These are phyloP conservation scores for Krasilnikovozyma curviuscula DNA, from an alignment of 768 basidiomycete species.

Conservation along the genomic window DNA sequence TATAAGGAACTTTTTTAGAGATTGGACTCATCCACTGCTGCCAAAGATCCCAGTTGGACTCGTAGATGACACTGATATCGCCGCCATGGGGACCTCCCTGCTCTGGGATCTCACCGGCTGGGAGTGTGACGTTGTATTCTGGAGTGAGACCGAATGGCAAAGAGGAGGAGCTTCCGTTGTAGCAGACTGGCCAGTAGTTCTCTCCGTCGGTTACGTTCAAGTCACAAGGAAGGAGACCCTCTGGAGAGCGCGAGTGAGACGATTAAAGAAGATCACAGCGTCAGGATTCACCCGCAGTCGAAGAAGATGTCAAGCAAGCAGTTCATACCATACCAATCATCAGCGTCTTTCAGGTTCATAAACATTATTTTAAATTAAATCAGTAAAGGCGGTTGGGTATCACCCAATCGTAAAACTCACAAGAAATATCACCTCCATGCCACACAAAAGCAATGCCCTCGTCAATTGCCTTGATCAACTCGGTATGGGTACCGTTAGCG, in stretches of 20 bases:
- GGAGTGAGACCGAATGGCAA: conserved; percentile 9
- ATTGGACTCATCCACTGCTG: conserved; percentile 14
- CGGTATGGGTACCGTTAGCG: conserved; percentile 12
- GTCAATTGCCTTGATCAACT: conserved; percentile 13
- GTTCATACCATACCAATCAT: conserved; percentile 16
- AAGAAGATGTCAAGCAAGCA: too few relatives aligned
- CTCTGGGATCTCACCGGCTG: conserved; percentile 12
- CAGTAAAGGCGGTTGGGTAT: too few relatives aligned
- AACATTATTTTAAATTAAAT: too few relatives aligned
- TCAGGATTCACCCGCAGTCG: too few relatives aligned
- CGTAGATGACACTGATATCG: conserved; percentile 13
- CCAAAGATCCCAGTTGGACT: conserved; percentile 16
- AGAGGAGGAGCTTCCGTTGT: conserved; percentile 14
- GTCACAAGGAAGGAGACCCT: conserved; percentile 16
- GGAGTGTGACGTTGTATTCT: conserved; percentile 10
- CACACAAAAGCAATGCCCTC: conserved; percentile 14
- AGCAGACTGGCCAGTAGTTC: conserved; percentile 13
- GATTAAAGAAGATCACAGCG: too few relatives aligned
- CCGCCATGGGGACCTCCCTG: conserved; percentile 14
- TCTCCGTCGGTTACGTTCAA: too few relatives aligned
- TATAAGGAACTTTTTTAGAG: too few relatives aligned
- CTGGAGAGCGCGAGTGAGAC: too few relatives aligned
- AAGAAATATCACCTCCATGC: conserved; percentile 16
- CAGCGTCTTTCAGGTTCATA: too few relatives aligned
- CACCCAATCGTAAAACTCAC: too few relatives aligned